Evolutionary conservation across 441 rosid species (phyloP).

Genomic region (Isatis lusitanica): DNA sequence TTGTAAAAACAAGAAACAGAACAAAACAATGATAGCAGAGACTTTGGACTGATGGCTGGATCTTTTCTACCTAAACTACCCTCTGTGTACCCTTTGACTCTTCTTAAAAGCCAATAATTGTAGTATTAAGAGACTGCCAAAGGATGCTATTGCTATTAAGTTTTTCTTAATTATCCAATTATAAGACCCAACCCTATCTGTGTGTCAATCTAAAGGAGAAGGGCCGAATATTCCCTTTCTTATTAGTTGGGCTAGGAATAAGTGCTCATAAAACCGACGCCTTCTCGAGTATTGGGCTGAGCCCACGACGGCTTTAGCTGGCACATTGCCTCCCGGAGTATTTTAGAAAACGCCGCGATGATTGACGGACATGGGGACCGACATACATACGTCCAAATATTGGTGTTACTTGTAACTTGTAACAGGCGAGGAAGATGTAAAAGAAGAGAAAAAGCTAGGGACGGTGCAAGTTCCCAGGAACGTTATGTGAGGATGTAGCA

Average conservation of each 20-base stretch:
- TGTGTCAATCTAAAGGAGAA: not conserved
- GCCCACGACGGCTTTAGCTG: too few relatives aligned
- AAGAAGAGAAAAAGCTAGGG: not conserved
- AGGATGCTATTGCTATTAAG: not conserved
- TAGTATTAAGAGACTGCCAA: not conserved
- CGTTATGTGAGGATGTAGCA: too few relatives aligned
- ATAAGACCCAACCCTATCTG: not conserved
- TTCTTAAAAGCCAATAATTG: constrained; percentile 9
- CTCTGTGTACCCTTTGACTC: not conserved
- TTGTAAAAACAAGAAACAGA: too few relatives aligned
- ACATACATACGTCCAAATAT: constrained; percentile 14
- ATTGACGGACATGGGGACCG: too few relatives aligned
- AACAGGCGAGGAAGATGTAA: not conserved
- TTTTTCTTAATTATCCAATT: constrained; percentile 3
- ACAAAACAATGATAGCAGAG: too few relatives aligned
- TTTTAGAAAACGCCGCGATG: too few relatives aligned
- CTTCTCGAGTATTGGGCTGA: too few relatives aligned
- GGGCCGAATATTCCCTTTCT: not conserved
- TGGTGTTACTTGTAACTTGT: constrained; percentile 7
- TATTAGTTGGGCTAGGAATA: constrained; percentile 9
- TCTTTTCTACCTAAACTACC: constrained; percentile 2
- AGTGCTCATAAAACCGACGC: too few relatives aligned
- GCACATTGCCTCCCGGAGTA: too few relatives aligned
- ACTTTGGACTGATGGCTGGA: not conserved
- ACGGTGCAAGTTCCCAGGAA: not conserved